Conservation (phyloP, 345 rosid species). For the Odontarrhena argentea region DNA sequence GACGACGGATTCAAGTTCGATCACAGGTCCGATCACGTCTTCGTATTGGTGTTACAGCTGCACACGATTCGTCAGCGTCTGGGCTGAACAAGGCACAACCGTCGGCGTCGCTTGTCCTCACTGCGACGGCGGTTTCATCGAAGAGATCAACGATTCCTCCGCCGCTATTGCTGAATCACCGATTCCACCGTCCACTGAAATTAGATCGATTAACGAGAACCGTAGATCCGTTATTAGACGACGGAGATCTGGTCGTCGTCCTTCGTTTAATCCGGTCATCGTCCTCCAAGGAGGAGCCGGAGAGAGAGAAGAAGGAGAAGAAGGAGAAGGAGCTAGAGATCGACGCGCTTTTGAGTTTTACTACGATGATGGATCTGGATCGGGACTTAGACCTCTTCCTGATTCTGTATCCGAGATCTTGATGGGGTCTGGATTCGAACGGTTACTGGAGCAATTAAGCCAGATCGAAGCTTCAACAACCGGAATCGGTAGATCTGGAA, state of each 20-base stretch:
- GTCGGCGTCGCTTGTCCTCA: conserved; percentile 55
- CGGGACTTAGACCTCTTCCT: conserved; percentile 73
- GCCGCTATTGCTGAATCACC: conserved; percentile 14
- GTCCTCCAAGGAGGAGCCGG: conserved; percentile 63
- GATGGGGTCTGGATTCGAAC: conserved; percentile 80
- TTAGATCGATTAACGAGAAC: conserved; percentile 39
- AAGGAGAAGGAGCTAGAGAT: conserved; percentile 36
- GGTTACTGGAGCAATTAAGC: conserved; percentile 63
- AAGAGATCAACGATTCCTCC: conserved; percentile 46
- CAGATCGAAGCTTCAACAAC: conserved; percentile 50
- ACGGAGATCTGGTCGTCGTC: conserved; percentile 46
- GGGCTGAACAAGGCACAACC: conserved; percentile 38
- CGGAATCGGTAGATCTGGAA: conserved; percentile 58
- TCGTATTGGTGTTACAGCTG: conserved; percentile 86
- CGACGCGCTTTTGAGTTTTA: conserved; percentile 55
- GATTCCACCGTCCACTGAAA: conserved; percentile 27
- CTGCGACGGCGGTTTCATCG: conserved; percentile 73
- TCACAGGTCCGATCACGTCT: conserved; percentile 35
- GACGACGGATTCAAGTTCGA: neutral
- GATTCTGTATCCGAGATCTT: conserved; percentile 64
- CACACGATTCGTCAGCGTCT: conserved; percentile 55
- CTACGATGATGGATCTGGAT: conserved; percentile 71
- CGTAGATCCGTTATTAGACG: conserved; percentile 45
- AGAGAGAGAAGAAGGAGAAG: conserved; percentile 34
- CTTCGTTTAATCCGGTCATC: conserved; percentile 70